Base-by-base conservation (phyloP, 2,329 filamentous ascomycete genomes). In the Hymenoscyphus salicellus region DNA sequence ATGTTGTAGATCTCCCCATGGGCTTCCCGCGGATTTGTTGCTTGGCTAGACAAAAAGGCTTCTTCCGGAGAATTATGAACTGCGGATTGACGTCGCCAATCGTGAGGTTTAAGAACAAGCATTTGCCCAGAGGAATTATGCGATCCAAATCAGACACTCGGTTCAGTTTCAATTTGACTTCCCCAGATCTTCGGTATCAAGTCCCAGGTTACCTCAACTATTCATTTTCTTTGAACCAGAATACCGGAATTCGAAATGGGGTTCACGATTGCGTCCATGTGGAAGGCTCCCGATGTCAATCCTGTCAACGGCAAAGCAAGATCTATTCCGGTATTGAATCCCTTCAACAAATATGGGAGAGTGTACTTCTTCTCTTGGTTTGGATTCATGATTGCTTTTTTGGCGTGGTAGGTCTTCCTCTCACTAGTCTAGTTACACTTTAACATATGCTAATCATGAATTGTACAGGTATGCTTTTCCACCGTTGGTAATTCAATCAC, bases 341-440 rank as follows among this genome's bases (percentile, higher is more conserved):
- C 89, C 0, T 75, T 93, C 72, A 84, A 96, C 76, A 80, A 87
- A 71, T 93, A 97, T 80, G 93, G 92, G 43, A 85, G 92, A 6
- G 92, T 95, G 0, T 96, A 96, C 78, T 92, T 93, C 81, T 96
- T 96, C 79, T 90, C 90, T 1, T 95, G 91, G 87, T 83, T 93
- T 58, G 91, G 91, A 1, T 95, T 95, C 77, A 88, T 95, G 84
- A 85, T 94, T 61, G 89, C 91, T 7, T 97, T 96, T 78, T 91
- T 92, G 84, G 93, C 91, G 11, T 97, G 90, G 90, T 96, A 94
- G 65, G 65, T 66, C 68, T 91, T 56, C 32, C 14, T n/a, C n/a
- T 32, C 5, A 7, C 14, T 16, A 41, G 23, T 16, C 14, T 16
- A 41, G 23, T 16, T 7, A 46, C 23, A 20, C 6, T 38, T 14